phyloP scores from a whole-genome alignment of 768 basidiomycete genomes.

The Serendipita sp. region DNA sequence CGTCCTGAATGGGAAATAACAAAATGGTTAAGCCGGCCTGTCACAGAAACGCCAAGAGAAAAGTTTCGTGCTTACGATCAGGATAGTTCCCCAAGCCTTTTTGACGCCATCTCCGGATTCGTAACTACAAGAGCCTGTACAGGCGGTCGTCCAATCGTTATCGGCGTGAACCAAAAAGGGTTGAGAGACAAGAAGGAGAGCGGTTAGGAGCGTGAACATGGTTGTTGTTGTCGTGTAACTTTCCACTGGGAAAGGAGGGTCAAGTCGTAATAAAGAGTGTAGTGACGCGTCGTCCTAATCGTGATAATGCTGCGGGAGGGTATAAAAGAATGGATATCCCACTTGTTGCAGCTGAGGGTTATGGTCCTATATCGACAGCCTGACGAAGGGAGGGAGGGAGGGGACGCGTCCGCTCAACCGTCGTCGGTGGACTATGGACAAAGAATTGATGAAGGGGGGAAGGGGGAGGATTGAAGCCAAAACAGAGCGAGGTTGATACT shows the following conservation, averaged over 20 bases:
- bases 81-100: neutral
- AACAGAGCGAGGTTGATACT: neutral
- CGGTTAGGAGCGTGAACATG: neutral
- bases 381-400: no score
- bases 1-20: neutral
- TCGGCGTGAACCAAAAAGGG: neutral
- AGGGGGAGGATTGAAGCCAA: no score
- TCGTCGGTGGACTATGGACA: no score
- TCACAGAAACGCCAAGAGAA: neutral
- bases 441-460: no score
- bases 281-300: no score
- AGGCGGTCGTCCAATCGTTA: neutral
- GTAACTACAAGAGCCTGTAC: neutral
- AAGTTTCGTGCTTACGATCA: neutral
- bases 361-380: no score
- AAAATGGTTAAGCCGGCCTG: neutral
- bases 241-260: no score
- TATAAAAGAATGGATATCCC: no score
- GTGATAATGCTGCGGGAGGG: no score
- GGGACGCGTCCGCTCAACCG: no score
- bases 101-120: constrained; percentile 4
- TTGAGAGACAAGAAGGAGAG: neutral
- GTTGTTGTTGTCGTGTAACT: neutral
- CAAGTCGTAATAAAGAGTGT: no score
- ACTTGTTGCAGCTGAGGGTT: no score